Evolutionary conservation across 768 basidiomycete species (phyloP).

Genomic region (Tulasnella sp.): DNA sequence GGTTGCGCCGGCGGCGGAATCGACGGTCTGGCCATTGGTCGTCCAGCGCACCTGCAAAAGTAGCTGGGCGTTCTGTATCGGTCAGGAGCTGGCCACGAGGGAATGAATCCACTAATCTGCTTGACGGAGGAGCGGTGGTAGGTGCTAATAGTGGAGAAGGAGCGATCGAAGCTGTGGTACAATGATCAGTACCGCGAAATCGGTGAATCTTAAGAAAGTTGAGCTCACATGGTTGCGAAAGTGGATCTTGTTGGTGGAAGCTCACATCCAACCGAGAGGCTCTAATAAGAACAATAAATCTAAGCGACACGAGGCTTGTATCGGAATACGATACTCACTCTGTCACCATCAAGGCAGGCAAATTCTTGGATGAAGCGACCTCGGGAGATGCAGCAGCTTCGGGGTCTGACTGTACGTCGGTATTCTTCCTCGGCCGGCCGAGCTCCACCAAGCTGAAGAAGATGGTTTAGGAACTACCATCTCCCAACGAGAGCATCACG

Average conservation of each 20-base stretch:
- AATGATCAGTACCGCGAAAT: background rate
- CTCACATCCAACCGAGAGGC: constrained; percentile 2
- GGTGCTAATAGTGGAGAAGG: constrained; percentile 2
- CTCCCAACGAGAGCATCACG: background rate
- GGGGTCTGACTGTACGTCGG: constrained; percentile 22
- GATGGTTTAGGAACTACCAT: background rate
- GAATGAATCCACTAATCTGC: background rate
- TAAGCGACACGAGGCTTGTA: background rate
- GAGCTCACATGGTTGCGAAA: background rate
- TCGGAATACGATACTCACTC: background rate
- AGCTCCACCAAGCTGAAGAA: constrained; percentile 13
- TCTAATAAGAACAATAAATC: background rate
- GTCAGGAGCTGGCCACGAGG: background rate
- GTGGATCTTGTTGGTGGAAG: background rate
- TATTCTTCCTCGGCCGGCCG: constrained; percentile 19
- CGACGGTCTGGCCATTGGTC: background rate
- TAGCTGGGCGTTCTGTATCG: background rate
- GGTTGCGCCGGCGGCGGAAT: constrained; percentile 16
- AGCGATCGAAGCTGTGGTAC: background rate
- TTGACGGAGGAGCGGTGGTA: constrained; percentile 13
- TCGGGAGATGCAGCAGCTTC: constrained; percentile 12
- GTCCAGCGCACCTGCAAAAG: background rate
- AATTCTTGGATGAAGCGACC: background rate
- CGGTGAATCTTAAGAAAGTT: background rate
- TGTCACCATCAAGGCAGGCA: constrained; percentile 11